Base-by-base conservation (phyloP, 2,329 filamentous ascomycete species). In the Aspergillus luchuensis region DNA sequence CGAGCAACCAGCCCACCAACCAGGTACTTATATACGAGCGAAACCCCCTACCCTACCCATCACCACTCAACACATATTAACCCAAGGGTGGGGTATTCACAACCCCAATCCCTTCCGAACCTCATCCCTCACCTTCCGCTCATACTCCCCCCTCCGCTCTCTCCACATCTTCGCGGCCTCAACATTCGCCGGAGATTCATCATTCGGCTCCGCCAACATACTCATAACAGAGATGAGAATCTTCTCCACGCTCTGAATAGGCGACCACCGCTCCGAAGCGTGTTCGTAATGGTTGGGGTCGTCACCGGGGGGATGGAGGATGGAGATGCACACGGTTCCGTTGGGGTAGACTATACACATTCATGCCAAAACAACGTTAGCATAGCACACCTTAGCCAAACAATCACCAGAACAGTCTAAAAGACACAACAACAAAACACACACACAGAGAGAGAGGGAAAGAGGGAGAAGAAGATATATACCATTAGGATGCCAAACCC, bases 221-320 rank as follows among this genome's bases (percentile, higher is more conserved):
- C 92, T 97, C 90, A 98, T 98, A 62, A 98, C 94, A 51, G 89
- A 92, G 60, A 98, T 92, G 68, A 98, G 83, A 68, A 98, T 98
- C 83, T 97, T 98, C 80, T 98, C 95, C 67, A 97, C 94, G 61
- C 90, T 95, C 81, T 98, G 95, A 64, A 98, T 97, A 11, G 94
- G 94, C 28, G 90, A 94, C 94, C 94, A 98, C 65, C 94, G 89
- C 81, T 98, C 95, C 1, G 90, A 92, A 7, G 95, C 94, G 70
- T 94, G 91, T 79, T 98, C 94, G 84, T 98, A 98, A 82, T 97
- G 93, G 81, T 97, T 97, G 57, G 95, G 95, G 78, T 98, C 94
- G 79, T 98, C 94, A 71, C 95, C 94, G 2, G 94, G 94, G 3
- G 94, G 90, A 78, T 98, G 94, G 2, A 98, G 88, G 80, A 98